Conservation (phyloP, 306 rosid species). For the Abrus pulchellus region DNA sequence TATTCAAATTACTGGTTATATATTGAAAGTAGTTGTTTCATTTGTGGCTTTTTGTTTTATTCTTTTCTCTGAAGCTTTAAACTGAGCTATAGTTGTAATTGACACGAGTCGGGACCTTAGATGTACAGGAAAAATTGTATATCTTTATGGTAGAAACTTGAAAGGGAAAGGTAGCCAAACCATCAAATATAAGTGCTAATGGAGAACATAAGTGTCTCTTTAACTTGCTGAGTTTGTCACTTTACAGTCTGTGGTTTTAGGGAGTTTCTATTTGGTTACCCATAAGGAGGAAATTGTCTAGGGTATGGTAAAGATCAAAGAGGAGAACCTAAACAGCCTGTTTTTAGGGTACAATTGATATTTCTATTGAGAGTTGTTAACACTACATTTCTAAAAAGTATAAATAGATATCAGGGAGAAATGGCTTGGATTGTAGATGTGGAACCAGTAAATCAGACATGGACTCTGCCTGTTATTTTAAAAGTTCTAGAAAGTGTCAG, state of each 20-base stretch:
- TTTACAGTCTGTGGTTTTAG: slow-evolving; percentile 7
- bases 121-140: neutral
- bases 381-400: neutral
- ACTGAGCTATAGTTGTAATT: slow-evolving; percentile 18
- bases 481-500: slow-evolving; percentile 9
- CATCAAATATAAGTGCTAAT: neutral
- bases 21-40: slow-evolving; percentile 4
- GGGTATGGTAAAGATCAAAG: no score
- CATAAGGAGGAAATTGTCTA: neutral
- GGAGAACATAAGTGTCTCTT: neutral
- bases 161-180: neutral
- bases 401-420: neutral
- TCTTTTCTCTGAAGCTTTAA: slow-evolving; percentile 30
- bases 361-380: slow-evolving; percentile 1
- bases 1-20: slow-evolving; percentile 4
- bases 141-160: neutral
- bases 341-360: slow-evolving; percentile 6
- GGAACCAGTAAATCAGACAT: neutral
- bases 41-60: neutral
- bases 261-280: slow-evolving; percentile 12
- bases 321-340: neutral
- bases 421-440: slow-evolving; percentile 4
- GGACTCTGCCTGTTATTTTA: neutral
- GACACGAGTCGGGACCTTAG: neutral
- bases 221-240: slow-evolving; percentile 29